phyloP scores from a whole-genome alignment of 2,329 filamentous ascomycete species.

The Pseudocercospora cruenta region DNA sequence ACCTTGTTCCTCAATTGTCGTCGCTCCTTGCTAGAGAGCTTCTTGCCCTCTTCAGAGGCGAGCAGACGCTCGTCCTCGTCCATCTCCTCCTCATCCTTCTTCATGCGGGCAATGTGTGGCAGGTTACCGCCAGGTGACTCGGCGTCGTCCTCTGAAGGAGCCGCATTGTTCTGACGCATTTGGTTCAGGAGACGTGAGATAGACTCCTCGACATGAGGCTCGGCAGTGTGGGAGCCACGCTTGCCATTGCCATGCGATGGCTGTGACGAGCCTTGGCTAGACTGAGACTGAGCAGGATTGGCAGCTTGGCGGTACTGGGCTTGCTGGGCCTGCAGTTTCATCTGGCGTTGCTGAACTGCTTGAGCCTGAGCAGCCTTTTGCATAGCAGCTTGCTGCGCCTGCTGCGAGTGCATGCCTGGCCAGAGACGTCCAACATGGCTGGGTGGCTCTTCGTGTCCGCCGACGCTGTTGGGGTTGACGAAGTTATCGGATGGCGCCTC shows the following conservation, averaged over 20 bases:
- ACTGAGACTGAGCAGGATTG: conserved; percentile 28
- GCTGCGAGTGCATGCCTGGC: conserved; percentile 90
- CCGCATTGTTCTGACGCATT: conserved; percentile 76
- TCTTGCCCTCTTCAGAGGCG: conserved; percentile 98
- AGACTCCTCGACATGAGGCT: conserved; percentile 73
- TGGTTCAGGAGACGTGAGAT: conserved; percentile 91
- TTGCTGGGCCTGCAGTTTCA: conserved; percentile 45
- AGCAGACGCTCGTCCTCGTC: conserved; percentile 93
- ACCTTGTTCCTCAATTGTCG: conserved; percentile 99
- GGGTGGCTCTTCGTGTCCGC: conserved; percentile 62
- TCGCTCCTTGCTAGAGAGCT: conserved; percentile 96
- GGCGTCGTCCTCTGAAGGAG: conserved; percentile 51
- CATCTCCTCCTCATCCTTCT: conserved; percentile 98
- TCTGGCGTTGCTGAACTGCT: conserved; percentile 55
- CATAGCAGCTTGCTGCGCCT: conserved; percentile 65
- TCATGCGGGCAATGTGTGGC: conserved; percentile 72
- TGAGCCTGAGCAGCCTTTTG: conserved; percentile 54
- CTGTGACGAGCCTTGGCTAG: conserved; percentile 36
- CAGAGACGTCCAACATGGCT: conserved; percentile 71
- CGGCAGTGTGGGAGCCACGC: conserved; percentile 49
- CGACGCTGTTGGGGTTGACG: conserved; percentile 75
- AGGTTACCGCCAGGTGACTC: conserved; percentile 49
- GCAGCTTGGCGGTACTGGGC: conserved; percentile 42
- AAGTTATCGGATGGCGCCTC: conserved; percentile 54
- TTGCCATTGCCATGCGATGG: conserved; percentile 45